Base-by-base conservation (phyloP, 2,329 filamentous ascomycete species). In the Calonectria pseudoreteaudii region DNA sequence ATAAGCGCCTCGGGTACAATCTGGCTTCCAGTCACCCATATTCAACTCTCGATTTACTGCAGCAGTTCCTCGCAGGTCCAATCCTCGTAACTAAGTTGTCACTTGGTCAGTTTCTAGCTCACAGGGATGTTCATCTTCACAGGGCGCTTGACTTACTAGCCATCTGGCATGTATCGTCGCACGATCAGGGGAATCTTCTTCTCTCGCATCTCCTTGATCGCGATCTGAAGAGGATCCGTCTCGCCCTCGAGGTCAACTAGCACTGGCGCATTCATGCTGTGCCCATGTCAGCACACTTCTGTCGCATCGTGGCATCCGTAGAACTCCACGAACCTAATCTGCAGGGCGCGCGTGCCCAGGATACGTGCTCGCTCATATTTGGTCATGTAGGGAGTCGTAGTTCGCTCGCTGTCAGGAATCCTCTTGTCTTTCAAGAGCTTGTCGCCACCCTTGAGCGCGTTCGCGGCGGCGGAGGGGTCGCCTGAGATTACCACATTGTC, bases 171-270 rank as follows among this genome's bases (percentile, higher is more conserved):
- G 87, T 98, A 99, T 83, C 97, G 92, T 84, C 97, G 92, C 77
- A 99, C 94, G 71, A 99, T 97, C 74, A 99, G 87, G 30, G 97
- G 97, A 70, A 99, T 98, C 91, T 99, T 99, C 91, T 98, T 98
- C 88, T 98, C 96, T 77, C 95, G 92, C 84, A 99, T 89, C 87
- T 99, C 97, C 87, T 98, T 98, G 85, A 98, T 94, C 30, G 97
- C 97, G 83, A 99, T 98, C 86, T 98, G 95, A 70, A 99, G 89
- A 56, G 97, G 97, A 87, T 99, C 97, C 66, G 97, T 98, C 89
- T 98, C 96, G 82, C 97, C 97, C 86, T 98, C 97, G 41, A 98
- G 91, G 83, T 99, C 97, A 67, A 99, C 97, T 58, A 99, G 90
- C 36, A 98, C 96, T 4, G 97, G 97, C 73, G 97, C 97, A 85